Base-by-base conservation (phyloP, 495 filamentous ascomycete genomes). In the Sabuloglossum arenarium region DNA sequence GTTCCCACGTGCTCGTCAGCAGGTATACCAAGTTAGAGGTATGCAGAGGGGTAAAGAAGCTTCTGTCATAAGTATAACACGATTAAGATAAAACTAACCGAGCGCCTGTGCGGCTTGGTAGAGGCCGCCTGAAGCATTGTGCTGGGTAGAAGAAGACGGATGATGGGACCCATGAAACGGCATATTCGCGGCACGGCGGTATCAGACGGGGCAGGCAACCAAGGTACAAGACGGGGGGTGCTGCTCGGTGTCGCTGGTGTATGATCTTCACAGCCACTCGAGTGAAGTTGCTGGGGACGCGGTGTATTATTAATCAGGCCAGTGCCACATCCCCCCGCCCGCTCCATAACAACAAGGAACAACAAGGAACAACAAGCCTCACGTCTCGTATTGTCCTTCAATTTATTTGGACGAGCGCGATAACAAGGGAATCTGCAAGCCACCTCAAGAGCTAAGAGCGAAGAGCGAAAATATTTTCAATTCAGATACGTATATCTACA, bases 31-130 rank as follows among this genome's bases (percentile, higher is more conserved):
- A 29, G 28, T 19, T 19, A 19, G 23, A 51, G 11, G 23, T 21
- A 19, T 51, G 27, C n/a, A 16, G 34, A 39, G 16, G 8, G 34
- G 34, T 8, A 39, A 39, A 9, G 12, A 47, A 47, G n/a, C 45
- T 24, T 6, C 23, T 14, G 47, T 11, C 16, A 28, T 16, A 51
- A 27, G 47, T 28, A 29, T 29, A 51, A 29, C 47, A 11, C 16
- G 24, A 27, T 51, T 30, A 3, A 49, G 45, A 24, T 49, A 49
- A 29, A n/a, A 51, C 47, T 51, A 51, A 51, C 47, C 47, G 30
- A 75, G 61, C 47, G 67, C 61, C 59, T 70, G 70, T 28, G 71
- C 67, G 37, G 69, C 68, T 61, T 73, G 69, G 58, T 65, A 69
- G 54, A 68, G 61, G 50, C 65, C 65, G 24, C 56, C 43, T 30